Percentiles rank a stretch among this genome's conserved stretches.
These are phyloP conservation scores for Cryptococcus sp. DNA, from an alignment of 1,284 basidiomycete genomes.

Conservation along the genomic window DNA sequence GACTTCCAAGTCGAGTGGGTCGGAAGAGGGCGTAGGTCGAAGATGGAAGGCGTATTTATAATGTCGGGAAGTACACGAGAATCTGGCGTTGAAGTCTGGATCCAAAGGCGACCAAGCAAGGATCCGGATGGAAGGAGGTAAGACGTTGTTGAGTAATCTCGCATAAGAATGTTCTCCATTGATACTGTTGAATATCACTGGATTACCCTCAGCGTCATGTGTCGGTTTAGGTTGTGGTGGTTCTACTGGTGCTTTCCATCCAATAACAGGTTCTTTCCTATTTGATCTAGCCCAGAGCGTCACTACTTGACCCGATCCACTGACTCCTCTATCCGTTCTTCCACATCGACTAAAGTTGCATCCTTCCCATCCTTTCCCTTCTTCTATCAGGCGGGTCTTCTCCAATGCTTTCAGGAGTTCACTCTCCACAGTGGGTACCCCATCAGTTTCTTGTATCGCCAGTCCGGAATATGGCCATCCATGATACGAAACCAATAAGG, in stretches of 20 bases:
- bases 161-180: slow-evolving; percentile 70
- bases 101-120: slow-evolving; percentile 92
- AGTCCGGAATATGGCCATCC: slow-evolving; percentile 90
- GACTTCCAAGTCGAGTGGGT: slow-evolving; percentile 60
- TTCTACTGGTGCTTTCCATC: slow-evolving; percentile 6
- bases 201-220: background rate
- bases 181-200: background rate
- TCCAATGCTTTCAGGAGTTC: slow-evolving; percentile 78
- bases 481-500: slow-evolving; percentile 84
- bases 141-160: slow-evolving; percentile 76
- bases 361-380: slow-evolving; percentile 67
- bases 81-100: slow-evolving; percentile 76
- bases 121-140: slow-evolving; percentile 85
- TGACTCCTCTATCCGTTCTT: slow-evolving; percentile 90
- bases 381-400: slow-evolving; percentile 69
- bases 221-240: background rate
- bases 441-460: slow-evolving; percentile 64
- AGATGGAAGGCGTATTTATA: slow-evolving; percentile 93
- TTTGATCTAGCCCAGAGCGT: slow-evolving; percentile 79
- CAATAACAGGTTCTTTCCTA: slow-evolving; percentile 18
- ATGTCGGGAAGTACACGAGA: slow-evolving; percentile 79
- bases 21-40: slow-evolving; percentile 33
- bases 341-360: slow-evolving; percentile 90
- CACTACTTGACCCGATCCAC: slow-evolving; percentile 89
- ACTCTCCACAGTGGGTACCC: slow-evolving; percentile 84